phyloP scores from a whole-genome alignment of 768 basidiomycete species.

The Termitomyces sp. region DNA sequence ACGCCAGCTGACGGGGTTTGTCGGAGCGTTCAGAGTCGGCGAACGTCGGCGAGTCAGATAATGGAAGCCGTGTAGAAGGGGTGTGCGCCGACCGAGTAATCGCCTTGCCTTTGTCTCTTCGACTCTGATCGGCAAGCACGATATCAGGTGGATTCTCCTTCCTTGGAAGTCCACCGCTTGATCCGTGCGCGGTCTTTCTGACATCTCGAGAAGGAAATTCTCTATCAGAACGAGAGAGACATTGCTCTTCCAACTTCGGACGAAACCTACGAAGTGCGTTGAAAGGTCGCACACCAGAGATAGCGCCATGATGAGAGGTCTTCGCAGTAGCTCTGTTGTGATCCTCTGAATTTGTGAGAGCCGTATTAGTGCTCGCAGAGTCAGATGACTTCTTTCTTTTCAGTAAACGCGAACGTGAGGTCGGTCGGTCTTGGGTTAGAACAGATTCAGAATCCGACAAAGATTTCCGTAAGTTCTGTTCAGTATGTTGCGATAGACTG shows the following conservation, averaged over 20 bases:
- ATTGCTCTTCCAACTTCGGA: neutral
- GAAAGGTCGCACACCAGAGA: neutral
- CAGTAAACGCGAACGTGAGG: constrained; percentile 6
- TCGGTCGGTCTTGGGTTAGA: neutral
- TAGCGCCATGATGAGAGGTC: neutral
- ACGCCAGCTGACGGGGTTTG: constrained; percentile 26
- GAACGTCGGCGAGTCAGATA: neutral
- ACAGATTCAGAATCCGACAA: neutral
- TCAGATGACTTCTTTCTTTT: constrained; percentile 20
- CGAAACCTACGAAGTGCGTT: constrained; percentile 5
- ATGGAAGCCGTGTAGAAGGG: constrained; percentile 9
- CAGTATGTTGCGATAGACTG: neutral
- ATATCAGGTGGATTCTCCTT: constrained; percentile 1
- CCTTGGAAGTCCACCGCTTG: neutral
- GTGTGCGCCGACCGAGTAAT: constrained; percentile 7
- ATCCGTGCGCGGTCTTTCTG: neutral
- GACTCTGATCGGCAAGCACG: neutral
- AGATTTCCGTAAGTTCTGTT: neutral
- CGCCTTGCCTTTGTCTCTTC: constrained; percentile 18
- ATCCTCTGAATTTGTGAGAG: constrained; percentile 10
- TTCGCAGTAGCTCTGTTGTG: neutral
- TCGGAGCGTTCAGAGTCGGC: constrained; percentile 12
- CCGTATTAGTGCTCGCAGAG: constrained; percentile 10
- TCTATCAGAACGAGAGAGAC: neutral
- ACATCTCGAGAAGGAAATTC: neutral